A percentile compares a stretch with the other conserved stretches of the same genome.
Evolutionary conservation across 768 basidiomycete genomes (phyloP).

Genomic region (Boletus tylopilopsis): DNA sequence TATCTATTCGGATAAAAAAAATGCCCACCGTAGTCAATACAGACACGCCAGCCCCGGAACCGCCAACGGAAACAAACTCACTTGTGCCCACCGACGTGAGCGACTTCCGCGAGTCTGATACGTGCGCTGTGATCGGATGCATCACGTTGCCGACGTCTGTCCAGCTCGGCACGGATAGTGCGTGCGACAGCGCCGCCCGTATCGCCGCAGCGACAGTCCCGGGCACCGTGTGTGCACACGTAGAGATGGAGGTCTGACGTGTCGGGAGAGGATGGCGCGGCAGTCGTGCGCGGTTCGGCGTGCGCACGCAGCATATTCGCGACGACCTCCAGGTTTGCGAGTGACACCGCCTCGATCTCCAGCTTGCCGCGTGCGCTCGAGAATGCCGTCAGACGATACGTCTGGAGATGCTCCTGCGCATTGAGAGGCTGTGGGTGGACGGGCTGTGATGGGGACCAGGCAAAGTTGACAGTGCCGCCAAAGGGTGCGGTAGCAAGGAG

Average conservation of each 20-base stretch:
- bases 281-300: conserved; percentile 21
- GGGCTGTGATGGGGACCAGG: conserved; percentile 41
- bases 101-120: conserved; percentile 57
- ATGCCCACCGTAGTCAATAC: background rate
- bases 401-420: conserved; percentile 10
- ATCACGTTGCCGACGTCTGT: conserved; percentile 31
- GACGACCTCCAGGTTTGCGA: conserved; percentile 50
- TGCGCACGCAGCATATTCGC: conserved; percentile 34
- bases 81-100: conserved; percentile 85
- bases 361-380: conserved; percentile 44
- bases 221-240: conserved; percentile 74
- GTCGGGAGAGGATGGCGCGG: no score
- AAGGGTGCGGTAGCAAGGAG: conserved; percentile 41
- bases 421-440: conserved; percentile 3
- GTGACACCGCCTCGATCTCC: conserved; percentile 45
- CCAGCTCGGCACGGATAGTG: conserved; percentile 52
- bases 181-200: conserved; percentile 54
- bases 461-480: conserved; percentile 60
- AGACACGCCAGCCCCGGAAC: background rate
- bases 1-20: conserved; percentile 36
- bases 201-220: conserved; percentile 79
- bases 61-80: conserved; percentile 33
- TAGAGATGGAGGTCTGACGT: conserved; percentile 50
- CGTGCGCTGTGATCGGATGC: conserved; percentile 28
- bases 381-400: conserved; percentile 49